These are phyloP conservation scores for Ophiorrhiza pumila DNA, from an alignment of 257 asterid genomes.

Conservation along the genomic window DNA sequence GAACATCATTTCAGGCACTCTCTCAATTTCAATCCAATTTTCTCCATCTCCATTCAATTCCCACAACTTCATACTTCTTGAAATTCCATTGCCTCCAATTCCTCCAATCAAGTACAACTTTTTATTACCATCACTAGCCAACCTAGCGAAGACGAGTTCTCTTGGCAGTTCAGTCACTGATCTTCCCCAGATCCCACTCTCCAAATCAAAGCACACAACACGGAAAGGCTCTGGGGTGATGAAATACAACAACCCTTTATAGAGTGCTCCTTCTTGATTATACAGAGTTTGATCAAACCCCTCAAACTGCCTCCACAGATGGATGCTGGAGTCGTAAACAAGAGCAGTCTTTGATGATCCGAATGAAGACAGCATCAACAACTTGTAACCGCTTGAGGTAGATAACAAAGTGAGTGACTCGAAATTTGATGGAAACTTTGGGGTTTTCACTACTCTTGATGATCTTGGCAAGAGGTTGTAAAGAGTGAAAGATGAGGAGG, in stretches of 20 bases:
- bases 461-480: slow-evolving; percentile 44
- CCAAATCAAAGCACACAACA: slow-evolving; percentile 31
- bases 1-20: slow-evolving; percentile 57
- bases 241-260: slow-evolving; percentile 41
- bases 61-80: slow-evolving; percentile 66
- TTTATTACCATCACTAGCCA: slow-evolving; percentile 39
- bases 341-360: slow-evolving; percentile 38
- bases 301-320: slow-evolving; percentile 35
- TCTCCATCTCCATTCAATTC: slow-evolving; percentile 40
- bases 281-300: slow-evolving; percentile 29
- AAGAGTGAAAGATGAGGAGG: slow-evolving; percentile 36
- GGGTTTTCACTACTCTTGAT: slow-evolving; percentile 41
- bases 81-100: slow-evolving; percentile 55
- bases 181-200: slow-evolving; percentile 47
- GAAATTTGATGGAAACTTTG: slow-evolving; percentile 34
- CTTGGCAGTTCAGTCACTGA: slow-evolving; percentile 27
- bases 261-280: slow-evolving; percentile 46
- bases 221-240: slow-evolving; percentile 56
- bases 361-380: slow-evolving; percentile 38
- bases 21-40: slow-evolving; percentile 52
- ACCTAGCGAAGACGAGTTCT: slow-evolving; percentile 44
- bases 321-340: slow-evolving; percentile 36
- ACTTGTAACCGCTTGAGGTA: slow-evolving; percentile 26
- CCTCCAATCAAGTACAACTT: slow-evolving; percentile 67
- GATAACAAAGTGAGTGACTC: slow-evolving; percentile 49